Base-by-base conservation (phyloP, 257 asterid genomes). In the Scutellaria galericulata region DNA sequence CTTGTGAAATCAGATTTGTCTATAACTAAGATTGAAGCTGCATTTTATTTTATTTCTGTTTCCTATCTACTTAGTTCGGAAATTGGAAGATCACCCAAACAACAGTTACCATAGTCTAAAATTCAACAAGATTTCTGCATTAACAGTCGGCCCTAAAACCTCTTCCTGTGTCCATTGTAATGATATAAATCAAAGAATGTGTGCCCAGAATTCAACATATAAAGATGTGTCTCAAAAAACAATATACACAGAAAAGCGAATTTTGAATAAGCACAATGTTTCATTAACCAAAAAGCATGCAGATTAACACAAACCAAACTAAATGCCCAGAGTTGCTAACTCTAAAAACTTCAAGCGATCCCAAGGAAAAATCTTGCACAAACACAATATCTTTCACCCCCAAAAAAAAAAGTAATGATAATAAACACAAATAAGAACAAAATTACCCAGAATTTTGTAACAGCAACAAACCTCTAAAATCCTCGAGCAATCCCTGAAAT, bases 61-160 rank as follows among this genome's bases (percentile, higher is more conserved):
- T 58, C 37, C 37, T 55, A 27, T 18, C 13, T 58, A 58, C 11
- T 5, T 31, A 27, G 42, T 4, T 11, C 5, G 11, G 5, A 59
- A 7, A 18, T 44, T 22, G 37, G 37, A 15, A 64, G 37, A 15
- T 14, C 77, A 87, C 95, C 89, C 85, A 76, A 5, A 0, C 37
- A 2, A 31, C 4, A 3, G 37, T 31, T 31, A 31, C 5, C 37
- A 31, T 1, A 31, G 37, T 31, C 37, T 31, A 4, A 31, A 31
- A 31, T 31, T 31, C 37, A 31, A 31, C 37, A 31, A 31, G 37
- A 31, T 31, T 31, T 4, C 37, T 31, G 37, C 2, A 4, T 31
- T 31, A 3, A 31, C 37, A 3, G 0, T 2, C 5, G 37, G 4
- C 37, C 92, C 86, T 9, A 72, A 46, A 46, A 11, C 52, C 3